Percentiles rank a stretch among this genome's conserved stretches.
Conservation (phyloP, 345 rosid genomes). For the Populus deltoides region DNA sequence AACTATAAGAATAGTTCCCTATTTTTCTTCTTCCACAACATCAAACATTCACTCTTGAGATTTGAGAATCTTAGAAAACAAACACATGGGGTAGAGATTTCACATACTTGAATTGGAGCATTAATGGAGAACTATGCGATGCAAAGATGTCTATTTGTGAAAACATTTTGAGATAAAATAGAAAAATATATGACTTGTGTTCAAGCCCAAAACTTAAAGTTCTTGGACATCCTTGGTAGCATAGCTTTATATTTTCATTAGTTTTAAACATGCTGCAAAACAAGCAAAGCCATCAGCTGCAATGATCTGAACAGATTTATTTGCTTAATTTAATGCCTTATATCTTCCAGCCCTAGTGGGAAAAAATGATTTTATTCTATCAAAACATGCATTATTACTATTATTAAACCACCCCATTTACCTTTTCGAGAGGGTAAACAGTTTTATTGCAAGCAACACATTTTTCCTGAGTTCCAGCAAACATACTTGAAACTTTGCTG, state of each 20-base stretch:
- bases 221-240: neutral
- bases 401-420: slow-evolving; percentile 6
- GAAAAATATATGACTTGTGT: neutral
- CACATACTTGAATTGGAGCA: neutral
- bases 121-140: neutral
- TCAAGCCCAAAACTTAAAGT: neutral
- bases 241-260: neutral
- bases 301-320: neutral
- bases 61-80: neutral
- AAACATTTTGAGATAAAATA: neutral
- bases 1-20: neutral
- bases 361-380: neutral
- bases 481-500: slow-evolving; percentile 60
- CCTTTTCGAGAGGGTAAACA: slow-evolving; percentile 75
- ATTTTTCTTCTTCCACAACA: neutral
- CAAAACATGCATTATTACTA: slow-evolving; percentile 4
- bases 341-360: neutral
- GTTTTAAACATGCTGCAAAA: neutral
- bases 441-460: slow-evolving; percentile 74
- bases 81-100: neutral
- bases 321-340: neutral
- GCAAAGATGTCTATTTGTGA: no score
- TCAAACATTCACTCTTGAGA: neutral
- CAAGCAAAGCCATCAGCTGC: neutral
- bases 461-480: slow-evolving; percentile 79